phyloP scores from a whole-genome alignment of 108 stramenopile genomes.

The Stephanodiscus triporus region DNA sequence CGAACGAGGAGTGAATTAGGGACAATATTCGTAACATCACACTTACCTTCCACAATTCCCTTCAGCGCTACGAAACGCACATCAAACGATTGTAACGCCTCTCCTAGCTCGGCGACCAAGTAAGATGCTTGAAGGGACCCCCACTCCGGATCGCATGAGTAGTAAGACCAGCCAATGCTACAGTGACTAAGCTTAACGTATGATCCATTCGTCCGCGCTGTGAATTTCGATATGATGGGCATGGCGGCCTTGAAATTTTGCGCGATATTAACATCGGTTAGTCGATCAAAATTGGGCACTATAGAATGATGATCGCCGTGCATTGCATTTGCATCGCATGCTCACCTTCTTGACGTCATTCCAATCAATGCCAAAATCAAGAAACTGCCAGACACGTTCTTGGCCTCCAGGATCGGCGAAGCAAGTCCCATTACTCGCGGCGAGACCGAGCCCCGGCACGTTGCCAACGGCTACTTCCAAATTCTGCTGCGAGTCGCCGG shows the following conservation, averaged over 20 bases:
- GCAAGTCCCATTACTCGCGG: conserved; percentile 92
- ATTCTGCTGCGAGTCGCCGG: conserved; percentile 86
- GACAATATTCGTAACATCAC: background rate
- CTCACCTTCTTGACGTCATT: conserved; percentile 81
- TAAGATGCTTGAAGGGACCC: conserved; percentile 93
- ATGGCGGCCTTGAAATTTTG: conserved; percentile 53
- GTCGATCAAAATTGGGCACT: background rate
- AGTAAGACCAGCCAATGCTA: conserved; percentile 97
- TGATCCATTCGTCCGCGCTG: conserved; percentile 92
- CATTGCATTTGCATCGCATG: background rate
- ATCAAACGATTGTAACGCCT: conserved; percentile 87
- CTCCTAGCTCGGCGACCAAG: conserved; percentile 89
- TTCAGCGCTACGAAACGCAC: conserved; percentile 92
- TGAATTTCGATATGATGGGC: conserved; percentile 93
- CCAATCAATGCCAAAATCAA: conserved; percentile 94
- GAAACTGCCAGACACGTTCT: conserved; percentile 68
- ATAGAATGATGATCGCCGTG: background rate
- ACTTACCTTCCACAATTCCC: conserved; percentile 75
- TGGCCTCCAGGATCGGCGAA: conserved; percentile 71
- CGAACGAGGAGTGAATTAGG: too few relatives aligned
- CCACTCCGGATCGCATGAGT: conserved; percentile 99
- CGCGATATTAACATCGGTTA: background rate
- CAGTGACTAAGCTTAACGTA: conserved; percentile 90
- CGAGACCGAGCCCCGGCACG: conserved; percentile 86
- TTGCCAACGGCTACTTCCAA: conserved; percentile 87